A percentile compares a stretch with the other conserved stretches of the same genome.
Evolutionary conservation across 352 stramenopile genomes (phyloP).

Genomic region (Thraustochytrium sp.): DNA sequence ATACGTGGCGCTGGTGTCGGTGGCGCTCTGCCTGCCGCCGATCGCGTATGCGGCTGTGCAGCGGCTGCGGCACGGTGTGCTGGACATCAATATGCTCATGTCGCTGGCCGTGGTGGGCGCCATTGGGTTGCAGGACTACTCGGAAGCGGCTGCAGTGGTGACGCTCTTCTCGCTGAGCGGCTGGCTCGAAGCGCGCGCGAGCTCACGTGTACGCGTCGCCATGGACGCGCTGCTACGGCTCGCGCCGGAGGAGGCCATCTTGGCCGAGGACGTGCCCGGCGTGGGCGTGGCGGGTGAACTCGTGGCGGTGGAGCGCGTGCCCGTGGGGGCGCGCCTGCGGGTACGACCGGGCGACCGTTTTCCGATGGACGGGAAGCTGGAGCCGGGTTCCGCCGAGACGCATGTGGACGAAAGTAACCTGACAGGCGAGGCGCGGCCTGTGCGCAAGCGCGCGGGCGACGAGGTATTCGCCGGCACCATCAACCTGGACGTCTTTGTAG

Average conservation of each 20-base stretch:
- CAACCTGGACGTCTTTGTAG: slow-evolving; percentile 35
- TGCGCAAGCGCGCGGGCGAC: slow-evolving; percentile 58
- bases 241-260: slow-evolving; percentile 60
- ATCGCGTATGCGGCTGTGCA: neutral
- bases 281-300: slow-evolving; percentile 53
- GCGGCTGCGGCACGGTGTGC: slow-evolving; percentile 39
- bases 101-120: slow-evolving; percentile 60
- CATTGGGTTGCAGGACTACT: slow-evolving; percentile 57
- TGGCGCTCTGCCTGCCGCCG: neutral
- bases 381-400: slow-evolving; percentile 70
- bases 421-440: slow-evolving; percentile 81
- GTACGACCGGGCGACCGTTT: slow-evolving; percentile 85
- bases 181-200: slow-evolving; percentile 59
- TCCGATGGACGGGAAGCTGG: slow-evolving; percentile 77
- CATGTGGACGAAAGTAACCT: slow-evolving; percentile 88
- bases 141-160: slow-evolving; percentile 61
- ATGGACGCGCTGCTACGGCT: slow-evolving; percentile 58
- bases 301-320: slow-evolving; percentile 57
- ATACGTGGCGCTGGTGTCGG: neutral
- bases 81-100: slow-evolving; percentile 73
- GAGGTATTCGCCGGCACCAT: slow-evolving; percentile 60
- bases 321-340: slow-evolving; percentile 71
- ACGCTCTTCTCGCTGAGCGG: slow-evolving; percentile 64
- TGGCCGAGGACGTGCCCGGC: slow-evolving; percentile 55
- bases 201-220: slow-evolving; percentile 54